Base-by-base conservation (phyloP, 1,284 basidiomycete genomes). In the Paramarasmius palmivorus region DNA sequence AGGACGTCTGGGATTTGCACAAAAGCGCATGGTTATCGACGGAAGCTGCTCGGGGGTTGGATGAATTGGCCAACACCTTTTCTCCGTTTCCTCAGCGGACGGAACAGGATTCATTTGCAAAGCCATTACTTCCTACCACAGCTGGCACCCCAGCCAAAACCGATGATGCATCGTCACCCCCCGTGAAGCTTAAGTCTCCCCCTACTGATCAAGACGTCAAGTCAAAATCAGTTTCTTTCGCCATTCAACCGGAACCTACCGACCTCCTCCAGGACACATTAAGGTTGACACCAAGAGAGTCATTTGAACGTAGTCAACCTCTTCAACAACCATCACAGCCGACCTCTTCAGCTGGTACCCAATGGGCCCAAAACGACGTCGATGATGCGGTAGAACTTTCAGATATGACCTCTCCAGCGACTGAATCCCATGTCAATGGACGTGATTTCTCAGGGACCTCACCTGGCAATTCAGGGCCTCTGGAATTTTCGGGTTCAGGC, bases 1-100 rank as follows among this genome's bases (percentile, higher is more conserved):
- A 67, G 52, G 65, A 67, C 29, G 60, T 65, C 5, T 67, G 65
- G 65, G 65, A 67, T 53, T 55, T 52, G 12, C 62, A 67, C 47
- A 65, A 63, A 42, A 42, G 47, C 7, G n/a, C 49, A 2, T 67
- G 65, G 65, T 55, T 52, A n/a, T 53, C 47, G 29, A 59, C 57
- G 7, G 41, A 57, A n/a, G 64, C 64, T 0, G 53, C 63, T 4
- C 59, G 51, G 25, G 38, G 53, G 9, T 48, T 65, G 12, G 59
- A 65, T 19, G 63, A 61, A 23, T 55, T 65, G n/a, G 61, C 60
- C 1, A 54, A 57, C 19, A 50, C 55, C 2, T 65, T 67, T 55
- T 59, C 65, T 10, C 64, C 65, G 7, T 67, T 65, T 41, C 52
- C 59, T 15, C 63, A 58, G 12, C 40, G 29, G 47, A 29, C 26